These are phyloP conservation scores for Mucor ambiguus DNA, from an alignment of 371 early-diverging fungal genomes.

Conservation along the genomic window DNA sequence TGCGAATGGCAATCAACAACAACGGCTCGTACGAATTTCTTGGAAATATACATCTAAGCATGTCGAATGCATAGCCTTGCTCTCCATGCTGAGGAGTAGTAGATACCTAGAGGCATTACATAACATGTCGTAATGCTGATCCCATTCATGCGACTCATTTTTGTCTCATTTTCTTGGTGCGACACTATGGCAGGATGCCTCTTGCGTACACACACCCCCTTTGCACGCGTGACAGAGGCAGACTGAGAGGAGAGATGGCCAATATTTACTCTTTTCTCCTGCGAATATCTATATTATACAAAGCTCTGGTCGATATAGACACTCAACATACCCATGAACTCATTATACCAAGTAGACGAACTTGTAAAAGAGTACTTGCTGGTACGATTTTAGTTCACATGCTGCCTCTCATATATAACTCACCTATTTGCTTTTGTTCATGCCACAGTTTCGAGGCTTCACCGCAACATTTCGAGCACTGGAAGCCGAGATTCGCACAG, in stretches of 20 bases:
- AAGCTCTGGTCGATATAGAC: not conserved
- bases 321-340: slow-evolving; percentile 48
- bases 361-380: slow-evolving; percentile 71
- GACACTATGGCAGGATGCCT: not conserved
- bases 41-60: too few species aligned
- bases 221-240: slow-evolving; percentile 1
- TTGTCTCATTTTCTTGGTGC: not conserved
- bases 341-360: slow-evolving; percentile 68
- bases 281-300: not conserved
- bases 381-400: slow-evolving; percentile 33
- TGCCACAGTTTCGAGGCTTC: slow-evolving; percentile 65
- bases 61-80: too few species aligned
- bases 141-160: not conserved
- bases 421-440: not conserved
- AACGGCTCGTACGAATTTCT: too few species aligned
- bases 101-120: not conserved
- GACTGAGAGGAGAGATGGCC: not conserved
- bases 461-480: slow-evolving; percentile 64
- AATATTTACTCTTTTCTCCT: not conserved
- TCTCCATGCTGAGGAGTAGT: too few species aligned
- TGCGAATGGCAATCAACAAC: too few species aligned
- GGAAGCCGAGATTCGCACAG: slow-evolving; percentile 59
- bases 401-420: not conserved
- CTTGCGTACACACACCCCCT: not conserved
- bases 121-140: not conserved